Evolutionary conservation across 2,329 filamentous ascomycete species (phyloP).

Genomic region (Pseudodiploospora longispora): DNA sequence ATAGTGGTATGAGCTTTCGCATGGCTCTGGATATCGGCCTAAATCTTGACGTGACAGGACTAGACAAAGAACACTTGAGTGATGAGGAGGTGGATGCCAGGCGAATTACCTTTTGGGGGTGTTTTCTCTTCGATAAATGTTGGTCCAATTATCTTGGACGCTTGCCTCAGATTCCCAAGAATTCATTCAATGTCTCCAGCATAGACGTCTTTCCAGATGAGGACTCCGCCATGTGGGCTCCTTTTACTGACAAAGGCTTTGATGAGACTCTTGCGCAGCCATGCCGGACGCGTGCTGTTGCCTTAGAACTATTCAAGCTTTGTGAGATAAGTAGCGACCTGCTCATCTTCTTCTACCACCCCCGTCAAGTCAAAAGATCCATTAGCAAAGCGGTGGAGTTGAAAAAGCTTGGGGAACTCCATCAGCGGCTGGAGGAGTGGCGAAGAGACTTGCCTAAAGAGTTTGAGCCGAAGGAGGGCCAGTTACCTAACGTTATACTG

Average conservation of each 20-base stretch:
- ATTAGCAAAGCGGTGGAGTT: constrained; percentile 75
- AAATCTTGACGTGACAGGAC: constrained; percentile 69
- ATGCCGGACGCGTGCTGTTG: constrained; percentile 72
- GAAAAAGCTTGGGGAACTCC: constrained; percentile 87
- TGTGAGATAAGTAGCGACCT: constrained; percentile 94
- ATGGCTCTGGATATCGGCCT: constrained; percentile 94
- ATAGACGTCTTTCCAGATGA: constrained; percentile 87
- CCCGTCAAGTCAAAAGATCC: constrained; percentile 53
- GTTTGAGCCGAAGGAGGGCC: constrained; percentile 81
- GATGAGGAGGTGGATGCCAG: constrained; percentile 85
- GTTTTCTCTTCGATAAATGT: constrained; percentile 96
- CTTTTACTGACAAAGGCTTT: constrained; percentile 78
- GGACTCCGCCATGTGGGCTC: constrained; percentile 77
- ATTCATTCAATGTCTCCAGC: constrained; percentile 76
- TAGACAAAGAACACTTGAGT: constrained; percentile 53
- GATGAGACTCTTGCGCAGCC: constrained; percentile 67
- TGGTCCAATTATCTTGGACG: constrained; percentile 97
- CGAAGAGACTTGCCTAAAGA: constrained; percentile 74
- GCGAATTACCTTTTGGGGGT: constrained; percentile 93
- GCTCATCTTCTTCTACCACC: constrained; percentile 85
- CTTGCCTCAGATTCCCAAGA: constrained; percentile 74
- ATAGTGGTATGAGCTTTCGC: constrained; percentile 95
- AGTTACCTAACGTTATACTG: constrained; percentile 70
- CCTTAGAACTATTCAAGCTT: constrained; percentile 71
- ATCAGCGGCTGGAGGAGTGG: constrained; percentile 86